Evolutionary conservation across 129 eudicot species (phyloP), one percentile per base, ranked within the genome.

Genomic region (Lactuca saligna): DNA sequence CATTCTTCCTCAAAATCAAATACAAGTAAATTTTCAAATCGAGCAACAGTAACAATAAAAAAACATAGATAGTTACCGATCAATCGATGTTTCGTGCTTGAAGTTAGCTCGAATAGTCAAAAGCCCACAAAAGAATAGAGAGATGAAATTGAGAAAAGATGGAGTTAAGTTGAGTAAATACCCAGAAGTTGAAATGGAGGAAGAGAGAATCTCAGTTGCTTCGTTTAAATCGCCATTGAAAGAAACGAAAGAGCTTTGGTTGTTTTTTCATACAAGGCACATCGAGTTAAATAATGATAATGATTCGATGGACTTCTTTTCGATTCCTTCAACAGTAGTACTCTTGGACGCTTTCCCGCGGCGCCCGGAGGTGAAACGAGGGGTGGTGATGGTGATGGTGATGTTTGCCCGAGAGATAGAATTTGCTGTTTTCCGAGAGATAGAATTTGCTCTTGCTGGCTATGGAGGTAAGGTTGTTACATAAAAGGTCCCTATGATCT

Each of bases 181-280:
- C 80, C 71, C 46, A 62, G 71, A 61, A 76, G 74, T 33, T 20
- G 60, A 68, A 63, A 48, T 33, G 62, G 29, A 35, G 61, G 68
- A 62, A 57, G 64, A 54, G 64, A 54, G 68, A 46, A 55, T 60
- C 50, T 64, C 50, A 48, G 72, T 66, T 65, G 77, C 82, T 55
- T 78, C 56, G 77, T 54, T 74, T 41, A 69, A 34, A 49, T 74
- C 60, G 78, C 73, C 81, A 64, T 73, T 68, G 11, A 55, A 29
- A 48, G 25, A 68, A 48, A 49, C 25, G 54, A n/a, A 46, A 55
- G 16, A 57, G 56, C 37, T 55, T 33, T 56, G 41, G 9, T 4
- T 62, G 61, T 17, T 75, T 39, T 35, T 46, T 72, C 61, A 50
- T 61, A 25, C 4, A 71, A 71, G 60, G 59, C 14, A 54, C 37